Base-by-base conservation (phyloP, 225 moss, liverwort and hornwort genomes). In the Sphagnum tenellum region DNA sequence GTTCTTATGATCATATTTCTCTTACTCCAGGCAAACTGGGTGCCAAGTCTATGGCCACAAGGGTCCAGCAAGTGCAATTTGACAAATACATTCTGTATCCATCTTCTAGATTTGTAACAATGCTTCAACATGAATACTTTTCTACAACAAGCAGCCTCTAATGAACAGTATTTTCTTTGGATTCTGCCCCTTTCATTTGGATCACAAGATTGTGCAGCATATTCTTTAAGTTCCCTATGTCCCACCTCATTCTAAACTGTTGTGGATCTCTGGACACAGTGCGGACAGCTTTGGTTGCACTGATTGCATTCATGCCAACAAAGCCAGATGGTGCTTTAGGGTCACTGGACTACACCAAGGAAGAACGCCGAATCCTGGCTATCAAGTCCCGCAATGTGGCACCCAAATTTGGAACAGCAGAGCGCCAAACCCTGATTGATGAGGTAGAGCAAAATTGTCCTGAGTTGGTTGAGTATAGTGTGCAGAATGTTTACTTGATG, bases 241-340 rank as follows among this genome's bases (percentile, higher is more conserved):
- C 12, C 8, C 50, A 9, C 55, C 49, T 29, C 10, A 12, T 57
- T 13, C 64, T 64, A 8, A n/a, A 49, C 3, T 64, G 64, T 64
- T 10, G 47, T 10, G 14, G 12, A 65, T 50, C 45, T 65, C 47
- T 63, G 61, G 60, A 73, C 71, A 64, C 86, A 86, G 92, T 98
- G 7, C 89, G 96, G 64, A 98, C 93, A 58, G 96, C 96, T 50
- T 70, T 98, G 68, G 90, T 98, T 55, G 96, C 96, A 67, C 75
- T 98, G 13, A 89, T 98, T 73, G 96, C 96, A 7, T 98, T 98
- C 62, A 83, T 98, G 89, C 96, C 96, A n/a, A 98, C 96, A 47
- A 93, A 93, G 73, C 96, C 96, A 61, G 96, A 98, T 69, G 96
- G 96, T 67, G 96, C 96, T 44, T 58, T 98, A 14, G 96, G 96